Conservation (phyloP, 108 stramenopile species). For the Licmophora abbreviata region DNA sequence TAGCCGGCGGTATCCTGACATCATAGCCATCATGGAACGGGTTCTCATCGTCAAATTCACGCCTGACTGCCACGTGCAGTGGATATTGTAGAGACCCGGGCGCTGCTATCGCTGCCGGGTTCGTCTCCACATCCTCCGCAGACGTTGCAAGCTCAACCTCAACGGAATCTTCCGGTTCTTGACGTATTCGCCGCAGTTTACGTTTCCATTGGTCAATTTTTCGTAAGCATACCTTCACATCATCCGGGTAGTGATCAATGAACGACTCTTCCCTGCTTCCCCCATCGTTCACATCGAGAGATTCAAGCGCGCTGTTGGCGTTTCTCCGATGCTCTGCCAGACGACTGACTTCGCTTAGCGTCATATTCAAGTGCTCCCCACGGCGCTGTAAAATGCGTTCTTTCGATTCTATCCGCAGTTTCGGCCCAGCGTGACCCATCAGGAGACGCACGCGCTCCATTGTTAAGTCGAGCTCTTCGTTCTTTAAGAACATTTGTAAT, state of each 20-base stretch:
- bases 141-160: neutral
- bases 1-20: neutral
- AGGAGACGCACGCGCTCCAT: slow-evolving; percentile 26
- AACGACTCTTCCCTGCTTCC: too few relatives aligned
- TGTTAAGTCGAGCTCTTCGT: slow-evolving; percentile 18
- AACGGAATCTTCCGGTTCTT: neutral
- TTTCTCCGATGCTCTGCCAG: slow-evolving; percentile 11
- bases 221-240: slow-evolving; percentile 16
- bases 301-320: too few relatives aligned
- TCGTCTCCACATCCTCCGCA: neutral
- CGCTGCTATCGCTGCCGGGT: neutral
- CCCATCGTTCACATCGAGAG: too few relatives aligned
- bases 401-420: too few relatives aligned
- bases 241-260: too few relatives aligned
- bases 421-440: slow-evolving; percentile 13
- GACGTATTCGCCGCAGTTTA: too few relatives aligned
- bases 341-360: slow-evolving; percentile 18
- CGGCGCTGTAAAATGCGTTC: slow-evolving; percentile 18
- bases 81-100: neutral
- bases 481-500: slow-evolving; percentile 31
- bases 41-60: neutral
- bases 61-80: neutral
- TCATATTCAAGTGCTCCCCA: slow-evolving; percentile 28
- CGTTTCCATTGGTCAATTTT: slow-evolving; percentile 33
- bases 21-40: neutral